Base-by-base conservation (phyloP, 805 yeast species). In the Brettanomyces naardenensis region DNA sequence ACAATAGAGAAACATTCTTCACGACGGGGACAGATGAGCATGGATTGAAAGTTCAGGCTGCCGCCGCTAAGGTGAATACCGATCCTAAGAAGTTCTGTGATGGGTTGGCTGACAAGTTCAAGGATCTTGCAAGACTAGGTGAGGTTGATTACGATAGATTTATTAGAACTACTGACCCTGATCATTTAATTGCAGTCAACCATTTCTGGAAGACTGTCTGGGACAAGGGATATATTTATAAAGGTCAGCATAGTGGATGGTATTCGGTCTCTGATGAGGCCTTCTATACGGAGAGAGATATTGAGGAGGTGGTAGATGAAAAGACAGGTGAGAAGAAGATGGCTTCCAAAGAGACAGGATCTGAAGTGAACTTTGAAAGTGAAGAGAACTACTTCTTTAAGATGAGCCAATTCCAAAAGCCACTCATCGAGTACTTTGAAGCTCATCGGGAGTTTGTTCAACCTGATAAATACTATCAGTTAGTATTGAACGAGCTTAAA, bases 11-110 rank as follows among this genome's bases (percentile, higher is more conserved):
- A 4, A 59, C 73, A 0, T 71, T 63, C 42, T 71, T 89, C 52
- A 73, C 85, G 5, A 92, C 97, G 0, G 98, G 98, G 0, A 89
- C 97, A 0, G 98, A 92, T 57, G 98, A 92, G 59, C 98, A 92
- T 57, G 98, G 98, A 0, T 62, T 88, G 38, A 92, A 92, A 64
- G 90, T 90, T 22, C 95, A 86, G 49, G 67, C 73, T n/a, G 97
- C 94, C 0, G 95, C 96, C 0, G 65, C 63, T 22, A 66, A 65
- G 40, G 69, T 66, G 10, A 52, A 53, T 0, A 54, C 58, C n/a
- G 61, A 62, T 1, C 86, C 96, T 1, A 70, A 80, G 50, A 53
- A 57, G 31, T 82, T 89, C 49, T 94, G 88, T 18, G 95, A 90
- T 53, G 60, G 60, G 11, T 70, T 86, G 3, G 73, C 86, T 1